phyloP scores from a whole-genome alignment of 306 rosid species.

The Abrus pulchellus region DNA sequence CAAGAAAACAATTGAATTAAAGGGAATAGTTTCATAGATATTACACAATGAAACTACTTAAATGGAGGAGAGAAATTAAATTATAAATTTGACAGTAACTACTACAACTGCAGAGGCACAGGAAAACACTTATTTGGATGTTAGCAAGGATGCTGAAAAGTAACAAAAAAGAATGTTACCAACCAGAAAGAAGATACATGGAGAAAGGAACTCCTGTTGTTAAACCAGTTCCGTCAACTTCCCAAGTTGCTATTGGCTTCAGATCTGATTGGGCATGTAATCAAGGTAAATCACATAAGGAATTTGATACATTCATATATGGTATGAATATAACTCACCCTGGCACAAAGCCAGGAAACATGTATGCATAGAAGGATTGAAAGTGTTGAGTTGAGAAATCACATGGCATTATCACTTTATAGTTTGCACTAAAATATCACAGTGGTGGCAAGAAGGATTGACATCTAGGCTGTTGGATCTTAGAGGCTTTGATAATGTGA shows the following conservation, averaged over 20 bases:
- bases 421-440: constrained; percentile 8
- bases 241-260: constrained; percentile 93
- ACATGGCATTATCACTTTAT: background rate
- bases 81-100: constrained; percentile 28
- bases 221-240: constrained; percentile 85
- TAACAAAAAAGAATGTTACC: constrained; percentile 60
- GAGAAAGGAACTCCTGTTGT: constrained; percentile 75
- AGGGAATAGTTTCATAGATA: constrained; percentile 32
- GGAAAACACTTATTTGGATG: constrained; percentile 9
- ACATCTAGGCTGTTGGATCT: constrained; percentile 4
- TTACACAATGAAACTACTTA: constrained; percentile 35
- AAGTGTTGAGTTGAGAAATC: background rate
- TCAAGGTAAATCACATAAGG: constrained; percentile 41
- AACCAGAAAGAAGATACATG: constrained; percentile 94
- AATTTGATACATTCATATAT: constrained; percentile 41
- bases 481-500: constrained; percentile 15
- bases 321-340: constrained; percentile 34
- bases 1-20: constrained; percentile 47
- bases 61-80: constrained; percentile 17
- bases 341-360: constrained; percentile 11
- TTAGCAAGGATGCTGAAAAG: constrained; percentile 40
- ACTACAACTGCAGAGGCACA: constrained; percentile 13
- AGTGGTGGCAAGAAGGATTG: background rate
- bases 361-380: background rate
- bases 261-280: constrained; percentile 63